Base-by-base conservation (phyloP, 1,284 basidiomycete species). In the Hemileia vastatrix region DNA sequence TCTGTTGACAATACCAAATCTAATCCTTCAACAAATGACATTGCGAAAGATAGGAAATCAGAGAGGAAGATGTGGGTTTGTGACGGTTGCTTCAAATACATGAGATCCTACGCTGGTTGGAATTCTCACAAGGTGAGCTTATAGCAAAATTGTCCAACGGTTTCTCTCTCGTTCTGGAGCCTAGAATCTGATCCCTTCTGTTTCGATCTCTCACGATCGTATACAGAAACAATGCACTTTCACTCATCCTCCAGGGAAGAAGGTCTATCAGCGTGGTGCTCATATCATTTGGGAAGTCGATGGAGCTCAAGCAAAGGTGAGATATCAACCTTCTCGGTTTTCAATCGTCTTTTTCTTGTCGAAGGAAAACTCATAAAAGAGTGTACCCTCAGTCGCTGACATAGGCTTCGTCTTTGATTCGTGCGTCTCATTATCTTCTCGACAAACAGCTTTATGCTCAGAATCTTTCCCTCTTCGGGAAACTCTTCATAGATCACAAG, bases 401-500 rank as follows among this genome's bases (percentile, higher is more conserved):
- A 43, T 13, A 11, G 40, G 19, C 51, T 33, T 9, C 44, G 13
- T 54, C 5, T 9, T 9, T 8, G 33, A 32, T n/a, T n/a, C n/a
- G n/a, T n/a, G n/a, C n/a, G n/a, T n/a, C n/a, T n/a, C 31, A 40
- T 18, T 48, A 47, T 27, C n/a, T 21, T 54, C 3, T n/a, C 54
- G 19, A 53, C 52, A 27, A 64, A 3, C 72, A 94, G 90, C 81
- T 96, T 8, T 98, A 94, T 73, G 95, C 90, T 75, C 94, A 97
- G 76, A 94, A 94, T 72, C 79, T 98, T 27, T 88, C 90, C 32
- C 80, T 98, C 2, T 97, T 97, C 71, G 94, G 93, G 47, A 98
- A 98, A 76, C 81, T 97, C n/a, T 98, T 98, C 77, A 96, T 98
- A 72, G 94, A 97, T 72, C 88, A 94, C 72, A 98, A 98, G 80